Base-by-base conservation (phyloP, 257 asterid genomes). In the Salvia miltiorrhiza region DNA sequence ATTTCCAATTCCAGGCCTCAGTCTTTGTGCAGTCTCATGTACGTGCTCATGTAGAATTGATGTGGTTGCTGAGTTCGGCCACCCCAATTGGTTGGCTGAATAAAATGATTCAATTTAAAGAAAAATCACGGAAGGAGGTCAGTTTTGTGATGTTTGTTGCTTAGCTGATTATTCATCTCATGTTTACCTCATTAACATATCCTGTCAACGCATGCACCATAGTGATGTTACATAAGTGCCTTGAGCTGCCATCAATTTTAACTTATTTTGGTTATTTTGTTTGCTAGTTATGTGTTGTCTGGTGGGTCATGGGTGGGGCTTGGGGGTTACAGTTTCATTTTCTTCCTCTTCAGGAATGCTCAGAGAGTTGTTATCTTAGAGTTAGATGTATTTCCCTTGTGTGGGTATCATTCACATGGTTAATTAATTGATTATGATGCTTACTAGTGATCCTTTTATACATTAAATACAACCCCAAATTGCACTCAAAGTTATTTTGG, bases 21-120 rank as follows among this genome's bases (percentile, higher is more conserved):
- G 96, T 94, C 55, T 94, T 94, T 81, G 96, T 94, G 86, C 97
- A 94, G 88, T 91, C 97, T 67, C 99, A 94, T 76, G 96, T 94
- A 26, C 88, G 85, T 73, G 99, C 97, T 76, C 97, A 87, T 78
- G 92, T 86, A 43, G 97, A 94, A 75, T 71, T 94, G 86, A 91
- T 89, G 97, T 94, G 99, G 97, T 77, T 91, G 71, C 84, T 94
- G 76, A 91, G 97, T 80, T 82, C 96, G 55, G 83, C 92, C 53
- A 86, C 95, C 23, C 99, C 97, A 63, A 87, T 91, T 73, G 97
- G 97, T 55, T 89, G 97, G 99, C 97, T 94, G 67, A 94, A 91
- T 65, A 86, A 74, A 81, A 94, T 94, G 99, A 91, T 91, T 68
- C 99, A 91, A 71, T 94, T 94, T 71, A 94, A 89, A 78, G 99